Evolutionary conservation across 1,139 yeast genomes (phyloP).

Genomic region (Geotrichum aggregatum): DNA sequence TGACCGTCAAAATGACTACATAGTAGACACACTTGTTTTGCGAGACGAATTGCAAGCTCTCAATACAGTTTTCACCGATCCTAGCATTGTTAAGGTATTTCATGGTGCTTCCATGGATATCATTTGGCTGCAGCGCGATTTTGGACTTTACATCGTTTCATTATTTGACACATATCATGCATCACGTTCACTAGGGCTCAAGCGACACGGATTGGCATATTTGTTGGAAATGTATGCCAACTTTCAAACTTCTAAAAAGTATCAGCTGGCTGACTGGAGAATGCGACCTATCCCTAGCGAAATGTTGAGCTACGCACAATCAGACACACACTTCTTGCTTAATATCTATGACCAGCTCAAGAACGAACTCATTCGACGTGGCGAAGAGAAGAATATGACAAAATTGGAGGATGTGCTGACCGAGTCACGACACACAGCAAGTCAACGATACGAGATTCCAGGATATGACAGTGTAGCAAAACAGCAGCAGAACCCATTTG

Average conservation of each 20-base stretch:
- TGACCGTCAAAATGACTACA: constrained; percentile 72
- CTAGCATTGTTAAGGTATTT: constrained; percentile 74
- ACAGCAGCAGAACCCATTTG: constrained; percentile 14
- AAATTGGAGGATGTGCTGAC: constrained; percentile 61
- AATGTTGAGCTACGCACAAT: constrained; percentile 83
- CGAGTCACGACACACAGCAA: constrained; percentile 78
- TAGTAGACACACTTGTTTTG: constrained; percentile 72
- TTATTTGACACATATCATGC: constrained; percentile 94
- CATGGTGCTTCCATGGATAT: constrained; percentile 98
- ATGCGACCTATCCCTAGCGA: constrained; percentile 74
- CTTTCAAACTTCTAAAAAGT: constrained; percentile 87
- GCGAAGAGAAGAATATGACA: constrained; percentile 32
- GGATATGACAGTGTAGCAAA: constrained; percentile 33
- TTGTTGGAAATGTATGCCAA: constrained; percentile 74
- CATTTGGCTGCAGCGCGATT: constrained; percentile 92
- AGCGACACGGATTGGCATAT: constrained; percentile 80
- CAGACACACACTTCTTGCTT: constrained; percentile 89
- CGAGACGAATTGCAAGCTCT: constrained; percentile 66
- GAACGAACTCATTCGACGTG: constrained; percentile 51
- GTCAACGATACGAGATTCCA: constrained; percentile 64
- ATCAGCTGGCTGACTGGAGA: constrained; percentile 97
- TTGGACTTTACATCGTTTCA: constrained; percentile 86
- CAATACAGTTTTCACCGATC: constrained; percentile 76
- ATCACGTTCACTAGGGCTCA: constrained; percentile 68
- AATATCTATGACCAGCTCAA: constrained; percentile 74